These are phyloP conservation scores for Neofusicoccum cordaticola DNA, from an alignment of 2,329 filamentous ascomycete genomes.

Conservation along the genomic window DNA sequence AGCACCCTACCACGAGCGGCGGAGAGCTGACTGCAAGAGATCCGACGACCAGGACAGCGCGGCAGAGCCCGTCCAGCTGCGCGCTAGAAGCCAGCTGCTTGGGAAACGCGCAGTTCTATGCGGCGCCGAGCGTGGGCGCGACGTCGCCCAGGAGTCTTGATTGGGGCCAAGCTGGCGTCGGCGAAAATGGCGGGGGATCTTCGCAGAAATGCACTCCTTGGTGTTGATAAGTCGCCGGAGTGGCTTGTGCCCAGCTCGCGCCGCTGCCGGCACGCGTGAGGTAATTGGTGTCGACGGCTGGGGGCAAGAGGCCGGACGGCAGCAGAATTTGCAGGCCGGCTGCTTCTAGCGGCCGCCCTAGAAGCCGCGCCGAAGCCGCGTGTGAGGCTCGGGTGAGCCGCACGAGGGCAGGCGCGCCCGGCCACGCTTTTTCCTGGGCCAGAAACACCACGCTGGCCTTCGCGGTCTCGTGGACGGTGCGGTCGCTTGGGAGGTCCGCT, in stretches of 20 bases:
- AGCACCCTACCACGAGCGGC: neutral
- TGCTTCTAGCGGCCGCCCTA: neutral
- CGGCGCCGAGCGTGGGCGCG: neutral
- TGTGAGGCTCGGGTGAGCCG: neutral
- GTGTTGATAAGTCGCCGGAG: neutral
- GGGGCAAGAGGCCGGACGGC: neutral
- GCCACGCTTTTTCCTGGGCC: neutral
- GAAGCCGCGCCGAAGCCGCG: neutral
- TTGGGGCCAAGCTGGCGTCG: neutral
- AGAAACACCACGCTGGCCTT: no score
- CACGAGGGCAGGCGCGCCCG: neutral
- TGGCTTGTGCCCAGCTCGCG: neutral
- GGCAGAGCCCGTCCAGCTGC: neutral
- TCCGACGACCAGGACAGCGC: neutral
- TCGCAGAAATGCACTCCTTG: slow-evolving; percentile 2
- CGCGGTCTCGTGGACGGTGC: no score
- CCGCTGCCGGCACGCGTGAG: neutral
- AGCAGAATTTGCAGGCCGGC: neutral
- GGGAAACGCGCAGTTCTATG: neutral
- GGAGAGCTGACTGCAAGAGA: neutral
- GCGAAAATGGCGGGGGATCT: slow-evolving; percentile 3
- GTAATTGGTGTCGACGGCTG: neutral
- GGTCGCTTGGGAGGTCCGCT: no score
- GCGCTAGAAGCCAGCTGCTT: neutral
- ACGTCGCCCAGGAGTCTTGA: neutral